Evolutionary conservation across 345 rosid genomes (phyloP), one percentile per base, ranked within the genome.

Genomic region (Salix caprea): DNA sequence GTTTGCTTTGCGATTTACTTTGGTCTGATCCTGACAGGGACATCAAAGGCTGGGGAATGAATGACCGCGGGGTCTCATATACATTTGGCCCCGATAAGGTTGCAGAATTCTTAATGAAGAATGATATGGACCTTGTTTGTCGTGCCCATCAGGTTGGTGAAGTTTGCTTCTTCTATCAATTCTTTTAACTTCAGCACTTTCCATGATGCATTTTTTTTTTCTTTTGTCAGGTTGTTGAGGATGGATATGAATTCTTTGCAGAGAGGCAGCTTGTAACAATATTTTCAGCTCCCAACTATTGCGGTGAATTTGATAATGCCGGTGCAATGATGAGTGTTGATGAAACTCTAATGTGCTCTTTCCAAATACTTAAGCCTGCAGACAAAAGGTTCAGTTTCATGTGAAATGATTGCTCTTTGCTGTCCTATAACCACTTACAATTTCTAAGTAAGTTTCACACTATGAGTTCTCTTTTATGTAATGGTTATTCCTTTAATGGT

Each of bases 251-350:
- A 80, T 93, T 93, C 87, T 91, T 93, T 46, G 97, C 97, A 61
- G 91, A 91, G 48, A 90, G 95, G 82, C 91, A 87, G 78, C 96
- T 94, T 66, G 97, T 94, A 39, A 90, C 98, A 1, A 89, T 94
- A 72, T 94, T 94, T 85, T 94, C 96, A 23, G 98, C 98, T 60
- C 98, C 98, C 24, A 93, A 93, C 85, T 93, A 93, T 78, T 93
- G 97, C 0, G 98, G 98, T 23, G 98, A 94, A 84, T 94, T 94
- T 76, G 94, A 94, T 84, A 94, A 94, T 73, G 92, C 96, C 23
- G 98, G 97, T 60, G 97, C 98, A 46, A 89, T 94, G 97, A 94
- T 94, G 97, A 92, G 97, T 73, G 96, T 94, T 71, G 98, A 94
- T 76, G 83, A 94, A 71, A 89, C 92, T 87, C 85, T 94, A 64